These are phyloP conservation scores for Eucommia ulmoides DNA, from an alignment of 257 asterid species.

Conservation along the genomic window DNA sequence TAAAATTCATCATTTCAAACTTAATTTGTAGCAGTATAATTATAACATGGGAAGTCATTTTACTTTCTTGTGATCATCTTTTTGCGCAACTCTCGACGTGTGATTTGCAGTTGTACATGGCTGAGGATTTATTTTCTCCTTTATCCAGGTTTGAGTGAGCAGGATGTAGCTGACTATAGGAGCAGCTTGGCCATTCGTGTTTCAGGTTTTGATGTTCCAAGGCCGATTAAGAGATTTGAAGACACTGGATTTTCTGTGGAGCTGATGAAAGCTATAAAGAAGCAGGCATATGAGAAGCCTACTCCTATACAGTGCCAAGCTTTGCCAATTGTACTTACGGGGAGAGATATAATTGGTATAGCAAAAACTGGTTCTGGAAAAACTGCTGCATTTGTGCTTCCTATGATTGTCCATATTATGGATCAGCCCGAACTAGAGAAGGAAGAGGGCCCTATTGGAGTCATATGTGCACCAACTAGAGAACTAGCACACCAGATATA, in stretches of 20 bases:
- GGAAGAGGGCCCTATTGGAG: constrained; percentile 98
- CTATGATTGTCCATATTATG: constrained; percentile 90
- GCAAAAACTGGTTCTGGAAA: constrained; percentile 99
- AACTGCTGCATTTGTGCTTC: constrained; percentile 94
- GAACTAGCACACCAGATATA: constrained; percentile 96
- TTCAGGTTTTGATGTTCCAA: constrained; percentile 92
- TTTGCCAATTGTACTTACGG: constrained; percentile 84
- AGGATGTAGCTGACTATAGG: constrained; percentile 62
- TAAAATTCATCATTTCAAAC: too few species aligned
- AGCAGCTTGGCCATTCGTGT: constrained; percentile 76
- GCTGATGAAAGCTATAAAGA: constrained; percentile 76
- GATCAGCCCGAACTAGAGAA: constrained; percentile 91
- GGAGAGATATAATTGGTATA: constrained; percentile 90
- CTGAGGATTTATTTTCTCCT: too few species aligned
- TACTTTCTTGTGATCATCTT: too few species aligned
- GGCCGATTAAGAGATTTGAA: constrained; percentile 73
- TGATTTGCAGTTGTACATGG: too few species aligned
- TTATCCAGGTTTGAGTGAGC: constrained; percentile 61
- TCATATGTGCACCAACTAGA: constrained; percentile 96
- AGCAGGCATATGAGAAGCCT: constrained; percentile 87
- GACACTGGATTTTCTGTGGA: constrained; percentile 83
- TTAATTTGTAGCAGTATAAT: too few species aligned
- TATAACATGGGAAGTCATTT: too few species aligned
- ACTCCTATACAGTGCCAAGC: constrained; percentile 97
- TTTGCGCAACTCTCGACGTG: too few species aligned